Evolutionary conservation across 306 rosid genomes (phyloP), one percentile per base, ranked within the genome.

Genomic region (Parietaria judaica): DNA sequence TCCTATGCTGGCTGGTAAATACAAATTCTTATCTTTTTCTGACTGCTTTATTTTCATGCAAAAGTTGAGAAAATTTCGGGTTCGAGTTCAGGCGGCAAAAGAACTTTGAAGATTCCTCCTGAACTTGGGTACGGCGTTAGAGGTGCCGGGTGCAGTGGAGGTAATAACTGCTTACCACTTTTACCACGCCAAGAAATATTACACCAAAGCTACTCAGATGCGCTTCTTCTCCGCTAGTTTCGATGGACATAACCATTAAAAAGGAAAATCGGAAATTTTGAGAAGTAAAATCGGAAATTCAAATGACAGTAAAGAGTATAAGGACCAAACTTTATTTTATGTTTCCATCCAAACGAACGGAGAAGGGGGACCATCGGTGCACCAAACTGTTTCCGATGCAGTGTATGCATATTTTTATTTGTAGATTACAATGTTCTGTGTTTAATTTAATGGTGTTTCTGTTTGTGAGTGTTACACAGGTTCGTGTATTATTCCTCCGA

Each of bases 91-190:
- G 98, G 98, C 44, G 96, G 98, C 31, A 91, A 91, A 66, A 80
- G 98, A 34, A 56, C 73, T 50, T 66, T 87, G 75, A 91, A 88
- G 87, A 75, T 91, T 80, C 98, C 98, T 66, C 92, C 98, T 53
- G 74, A 85, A 71, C 95, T 91, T 57, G 98, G 80, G 43, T 91
- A 91, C 48, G 98, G 98, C 53, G 63, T 73, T 12, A 84, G 98
- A 75, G 98, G 96, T 17, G 98, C 98, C 54, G 98, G 98, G 14
- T 87, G 98, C 55, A 85, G 61, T 73, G 98, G 95, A 87, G 98
- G 98, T 79, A 74, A 75, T 43, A 23, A 23, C 31, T 23, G 31
- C 31, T 23, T 23, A 23, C 31, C 1, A 23, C 31, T 23, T 23
- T 23, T 23, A 23, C n/a, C n/a, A n/a, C n/a, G n/a, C n/a, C n/a